phyloP scores from a whole-genome alignment of 2,329 filamentous ascomycete genomes.

The Penicillium sp. region DNA sequence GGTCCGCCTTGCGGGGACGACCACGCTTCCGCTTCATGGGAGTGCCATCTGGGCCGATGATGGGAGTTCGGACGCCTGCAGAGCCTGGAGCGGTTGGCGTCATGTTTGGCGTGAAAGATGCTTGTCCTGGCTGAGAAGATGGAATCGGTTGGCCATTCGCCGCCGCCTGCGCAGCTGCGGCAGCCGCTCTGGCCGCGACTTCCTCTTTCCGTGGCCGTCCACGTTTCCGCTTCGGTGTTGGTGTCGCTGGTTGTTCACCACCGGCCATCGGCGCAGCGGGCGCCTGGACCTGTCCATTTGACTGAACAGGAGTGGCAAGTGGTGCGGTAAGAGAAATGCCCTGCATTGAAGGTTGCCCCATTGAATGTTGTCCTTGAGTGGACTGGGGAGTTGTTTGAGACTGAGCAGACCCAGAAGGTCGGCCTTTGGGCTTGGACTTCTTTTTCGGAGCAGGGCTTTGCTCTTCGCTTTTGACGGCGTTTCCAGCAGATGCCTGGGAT shows the following conservation, averaged over 20 bases:
- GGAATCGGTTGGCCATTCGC: conserved; percentile 15
- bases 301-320: conserved; percentile 6
- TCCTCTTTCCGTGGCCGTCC: conserved; percentile 27
- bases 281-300: conserved; percentile 16
- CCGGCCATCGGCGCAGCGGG: not conserved
- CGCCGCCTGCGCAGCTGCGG: conserved; percentile 16
- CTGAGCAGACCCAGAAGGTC: conserved; percentile 2
- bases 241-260: conserved; percentile 6
- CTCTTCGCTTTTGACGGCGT: conserved; percentile 10
- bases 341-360: not conserved
- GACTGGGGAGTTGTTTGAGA: conserved; percentile 2
- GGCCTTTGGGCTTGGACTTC: conserved; percentile 17
- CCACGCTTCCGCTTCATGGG: conserved; percentile 29
- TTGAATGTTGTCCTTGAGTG: not conserved
- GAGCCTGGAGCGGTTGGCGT: conserved; percentile 8
- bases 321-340: not conserved
- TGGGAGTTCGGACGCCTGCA: conserved; percentile 10
- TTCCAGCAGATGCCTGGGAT: conserved; percentile 1
- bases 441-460: conserved; percentile 20
- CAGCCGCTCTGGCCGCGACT: conserved; percentile 21
- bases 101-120: conserved; percentile 22
- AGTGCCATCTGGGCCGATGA: conserved; percentile 22
- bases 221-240: conserved; percentile 18
- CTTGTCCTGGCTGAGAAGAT: conserved; percentile 17
- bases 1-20: conserved; percentile 30